Evolutionary conservation across 345 rosid genomes (phyloP), one percentile per base, ranked within the genome.

Genomic region (Isatis tinctoria): DNA sequence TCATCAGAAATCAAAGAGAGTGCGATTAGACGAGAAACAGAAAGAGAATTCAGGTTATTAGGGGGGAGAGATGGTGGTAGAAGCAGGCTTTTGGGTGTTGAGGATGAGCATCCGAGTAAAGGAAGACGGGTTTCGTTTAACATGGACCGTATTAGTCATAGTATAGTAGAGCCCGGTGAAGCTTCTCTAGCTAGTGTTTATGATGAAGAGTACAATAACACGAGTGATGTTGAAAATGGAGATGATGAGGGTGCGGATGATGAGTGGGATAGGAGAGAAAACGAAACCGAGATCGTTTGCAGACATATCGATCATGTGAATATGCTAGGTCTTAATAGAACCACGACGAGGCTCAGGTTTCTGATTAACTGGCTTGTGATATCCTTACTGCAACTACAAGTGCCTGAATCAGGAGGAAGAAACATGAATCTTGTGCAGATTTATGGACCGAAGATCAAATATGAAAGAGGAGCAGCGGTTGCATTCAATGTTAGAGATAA

Each of bases 401-500:
- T 86, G n/a, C 83, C 84, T 11, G 68, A 73, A 59, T 64, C 91
- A 10, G 81, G 68, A 37, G 81, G 76, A 8, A 76, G 22, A 17
- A 74, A 77, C 49, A 85, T 75, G 62, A 80, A 77, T 62, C 98
- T 95, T 60, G 97, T 95, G 64, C 92, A 92, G 72, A 90, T 95
- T 16, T 95, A 92, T 76, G 99, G 99, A 27, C 98, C 99, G 0
- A 95, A 95, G 79, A 90, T 95, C 66, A 95, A 95, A 70, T 92
- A 92, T 10, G 99, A 92, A 78, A 88, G 99, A 78, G 99, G 99
- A 59, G 98, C 96, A 20, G 93, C 99, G 0, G 91, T 95, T 52
- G 96, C 99, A 33, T 95, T 95, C 81, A 95, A 92, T 52, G 75
- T 95, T 65, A 85, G 94, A 83, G 89, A 89, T 72, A 76, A 79